Base-by-base conservation (phyloP, 768 basidiomycete species). In the Suillus bovinus region DNA sequence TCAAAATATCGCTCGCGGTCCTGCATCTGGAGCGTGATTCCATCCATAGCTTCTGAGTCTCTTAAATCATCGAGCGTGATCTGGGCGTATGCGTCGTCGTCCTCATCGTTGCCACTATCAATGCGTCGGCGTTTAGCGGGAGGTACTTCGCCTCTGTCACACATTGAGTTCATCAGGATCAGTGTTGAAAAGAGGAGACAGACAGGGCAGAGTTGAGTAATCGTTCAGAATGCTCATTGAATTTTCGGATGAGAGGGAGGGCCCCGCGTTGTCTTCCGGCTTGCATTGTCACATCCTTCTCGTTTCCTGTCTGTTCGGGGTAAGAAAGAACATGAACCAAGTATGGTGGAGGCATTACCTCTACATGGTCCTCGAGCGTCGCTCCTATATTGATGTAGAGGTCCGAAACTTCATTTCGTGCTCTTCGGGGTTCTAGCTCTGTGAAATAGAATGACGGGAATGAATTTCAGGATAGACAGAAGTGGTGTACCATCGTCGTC, bases 161-260 rank as follows among this genome's bases (percentile, higher is more conserved):
- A 50, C 50, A 38, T 29, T 31, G 61, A 63, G 53, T 59, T 29
- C 27, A 34, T 61, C n/a, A 60, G 63, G 20, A 61, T 27, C 24
- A 47, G 46, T 22, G 13, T 44, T 2, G 46, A 59, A 39, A 20
- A 36, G 41, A 52, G 67, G 74, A 3, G 20, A 71, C 79, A 67
- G 70, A 91, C 91, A 93, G 69, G 5, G 91, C 89, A 47, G 92
- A 87, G 62, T 90, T 89, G 16, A 99, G 78, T 11, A 98, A 78
- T 66, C 94, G 79, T 67, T 96, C 94, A 0, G 94, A 97, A 74
- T 99, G 97, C 70, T 98, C 94, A 69, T 99, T 99, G 77, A 99
- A 99, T 72, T 96, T 92, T 55, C 96, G 84, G 66, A 99, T 99
- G 53, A 99, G 82, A 0, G 97, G 97, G 27, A 99, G 76, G 14